Evolutionary conservation across 108 stramenopile species (phyloP), one percentile per base, ranked within the genome.

Genomic region (Conticribra weissflogii): DNA sequence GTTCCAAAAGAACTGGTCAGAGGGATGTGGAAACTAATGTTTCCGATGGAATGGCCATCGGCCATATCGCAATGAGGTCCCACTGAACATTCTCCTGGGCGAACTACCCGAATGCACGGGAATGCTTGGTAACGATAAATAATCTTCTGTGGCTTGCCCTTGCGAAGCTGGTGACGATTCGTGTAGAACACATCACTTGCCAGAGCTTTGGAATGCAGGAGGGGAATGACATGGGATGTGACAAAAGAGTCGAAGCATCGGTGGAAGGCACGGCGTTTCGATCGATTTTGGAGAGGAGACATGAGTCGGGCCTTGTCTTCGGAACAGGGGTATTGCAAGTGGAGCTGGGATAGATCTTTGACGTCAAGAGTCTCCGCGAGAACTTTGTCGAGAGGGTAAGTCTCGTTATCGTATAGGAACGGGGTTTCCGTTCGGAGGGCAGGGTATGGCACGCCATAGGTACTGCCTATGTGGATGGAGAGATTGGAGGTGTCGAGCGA

Each of bases 121-220:
- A 90, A 93, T 8, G 79, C 84, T 72, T 93, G 92, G 55, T 86
- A 93, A 21, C 87, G 74, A 63, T 91, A 91, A 0, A 54, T 44
- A 15, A 91, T 82, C 2, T 57, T 47, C 19, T 71, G 58, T 0
- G 82, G 74, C n/a, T 66, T 48, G 27, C 62, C 79, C 51, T 54
- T 69, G 25, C 63, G 74, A n/a, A 68, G 31, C 45, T 78, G 63
- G 45, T 70, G 77, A 25, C 59, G 79, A 32, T 67, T 71, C 32
- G 64, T 83, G 79, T 75, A 71, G 17, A 91, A 78, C 1, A 88
- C 49, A 29, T 70, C 78, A 18, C 84, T 76, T 27, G 82, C 58
- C 70, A 88, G 71, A 14, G 87, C 87, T 48, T 87, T 49, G 18
- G 84, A 82, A 70, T 91, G 90, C 25, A 88, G 58, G 9, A 91